Percentiles rank a stretch among this genome's conserved stretches.
Conservation (phyloP, 2,329 filamentous ascomycete species). For the Diaporthe vaccinii region DNA sequence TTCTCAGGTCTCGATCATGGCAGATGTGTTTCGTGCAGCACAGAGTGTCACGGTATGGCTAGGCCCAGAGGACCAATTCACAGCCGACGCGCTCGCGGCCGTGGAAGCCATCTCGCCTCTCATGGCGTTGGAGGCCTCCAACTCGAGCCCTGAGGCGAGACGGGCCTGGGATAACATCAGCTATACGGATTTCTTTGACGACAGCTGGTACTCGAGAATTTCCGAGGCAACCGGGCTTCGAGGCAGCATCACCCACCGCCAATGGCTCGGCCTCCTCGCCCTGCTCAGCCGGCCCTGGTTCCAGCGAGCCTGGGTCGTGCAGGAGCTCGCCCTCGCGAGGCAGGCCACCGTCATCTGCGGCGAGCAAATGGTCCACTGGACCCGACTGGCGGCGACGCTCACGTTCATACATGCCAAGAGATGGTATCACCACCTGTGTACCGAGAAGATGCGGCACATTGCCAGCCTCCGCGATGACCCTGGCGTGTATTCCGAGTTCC, state of each 20-base stretch:
- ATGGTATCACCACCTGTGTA: constrained; percentile 39
- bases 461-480: background rate
- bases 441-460: constrained; percentile 37
- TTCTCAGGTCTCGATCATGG: constrained; percentile 43
- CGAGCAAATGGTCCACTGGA: constrained; percentile 23
- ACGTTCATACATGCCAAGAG: constrained; percentile 31
- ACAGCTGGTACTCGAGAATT: constrained; percentile 1
- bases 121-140: background rate
- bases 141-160: too few species aligned
- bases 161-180: constrained; percentile 9
- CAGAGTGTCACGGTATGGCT: constrained; percentile 16
- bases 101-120: background rate
- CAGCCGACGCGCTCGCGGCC: background rate
- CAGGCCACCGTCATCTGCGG: constrained; percentile 32
- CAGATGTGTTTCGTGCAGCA: constrained; percentile 5
- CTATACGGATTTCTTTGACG: constrained; percentile 11
- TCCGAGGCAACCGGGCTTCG: background rate
- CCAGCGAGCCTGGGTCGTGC: constrained; percentile 29
- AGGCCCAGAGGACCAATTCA: constrained; percentile 6
- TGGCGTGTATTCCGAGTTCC: constrained; percentile 14
- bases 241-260: background rate
- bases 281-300: constrained; percentile 35
- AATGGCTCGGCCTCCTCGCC: constrained; percentile 26
- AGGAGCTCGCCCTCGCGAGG: constrained; percentile 27
- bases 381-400: constrained; percentile 21